These are phyloP conservation scores for Pythium volutum DNA, from an alignment of 352 stramenopile species.

Conservation along the genomic window DNA sequence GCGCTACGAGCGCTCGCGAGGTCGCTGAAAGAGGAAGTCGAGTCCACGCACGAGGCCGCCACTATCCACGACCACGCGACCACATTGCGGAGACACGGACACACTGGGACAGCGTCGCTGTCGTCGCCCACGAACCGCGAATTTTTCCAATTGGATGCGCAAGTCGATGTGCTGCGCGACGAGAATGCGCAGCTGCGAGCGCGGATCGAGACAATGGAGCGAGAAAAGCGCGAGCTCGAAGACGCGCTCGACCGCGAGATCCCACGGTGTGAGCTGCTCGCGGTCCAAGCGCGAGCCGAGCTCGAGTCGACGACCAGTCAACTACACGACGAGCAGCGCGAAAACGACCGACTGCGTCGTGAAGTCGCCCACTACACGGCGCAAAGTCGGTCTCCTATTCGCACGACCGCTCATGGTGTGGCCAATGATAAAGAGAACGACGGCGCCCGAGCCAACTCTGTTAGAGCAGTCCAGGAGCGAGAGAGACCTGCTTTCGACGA, in stretches of 20 bases:
- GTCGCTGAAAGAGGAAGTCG: slow-evolving; percentile 54
- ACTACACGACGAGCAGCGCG: slow-evolving; percentile 20
- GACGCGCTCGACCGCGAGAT: slow-evolving; percentile 17
- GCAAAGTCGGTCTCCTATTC: slow-evolving; percentile 9
- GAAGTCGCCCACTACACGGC: slow-evolving; percentile 24
- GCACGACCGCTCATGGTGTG: neutral
- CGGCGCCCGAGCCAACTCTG: neutral
- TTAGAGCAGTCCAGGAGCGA: neutral
- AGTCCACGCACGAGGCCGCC: slow-evolving; percentile 30
- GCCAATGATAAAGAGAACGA: slow-evolving; percentile 15
- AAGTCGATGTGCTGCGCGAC: slow-evolving; percentile 38
- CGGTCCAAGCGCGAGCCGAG: slow-evolving; percentile 18
- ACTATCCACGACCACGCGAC: neutral
- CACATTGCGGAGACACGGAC: neutral
- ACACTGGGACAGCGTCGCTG: neutral
- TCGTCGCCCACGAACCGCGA: slow-evolving; percentile 20
- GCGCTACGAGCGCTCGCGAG: slow-evolving; percentile 48
- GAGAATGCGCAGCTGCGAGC: slow-evolving; percentile 36
- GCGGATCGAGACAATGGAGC: slow-evolving; percentile 19
- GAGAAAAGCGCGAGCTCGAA: slow-evolving; percentile 15
- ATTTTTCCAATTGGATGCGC: slow-evolving; percentile 49
- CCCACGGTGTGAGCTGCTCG: slow-evolving; percentile 19
- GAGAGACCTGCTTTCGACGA: neutral
- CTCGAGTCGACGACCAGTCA: slow-evolving; percentile 21
- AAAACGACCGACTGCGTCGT: slow-evolving; percentile 22